Evolutionary conservation across 345 rosid species (phyloP), one percentile per base, ranked within the genome.

Genomic region (Gossypium bickii): DNA sequence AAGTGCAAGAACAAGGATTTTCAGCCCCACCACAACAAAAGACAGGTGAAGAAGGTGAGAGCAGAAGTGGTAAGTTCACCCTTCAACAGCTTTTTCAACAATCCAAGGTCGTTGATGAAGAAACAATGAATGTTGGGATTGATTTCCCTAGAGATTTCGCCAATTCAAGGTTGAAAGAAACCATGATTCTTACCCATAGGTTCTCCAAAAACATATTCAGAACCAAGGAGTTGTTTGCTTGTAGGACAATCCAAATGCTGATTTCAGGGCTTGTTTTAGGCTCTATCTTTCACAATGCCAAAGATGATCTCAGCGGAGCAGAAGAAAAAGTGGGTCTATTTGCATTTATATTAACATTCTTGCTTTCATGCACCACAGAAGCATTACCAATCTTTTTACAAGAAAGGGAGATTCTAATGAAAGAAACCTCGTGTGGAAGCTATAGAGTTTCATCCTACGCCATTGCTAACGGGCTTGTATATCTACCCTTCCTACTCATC

Each of bases 321-420:
- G 77, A 85, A 27, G 97, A 91, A 81, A 85, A 88, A 65, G 98
- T 95, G n/a, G 99, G 99, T 12, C 81, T 95, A 38, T 95, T 93
- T 69, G 99, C 99, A 0, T 95, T 95, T 77, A 86, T 89, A 79
- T 75, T 95, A 72, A 95, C 98, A 11, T 93, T 93, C 82, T 78
- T 93, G 87, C 82, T 95, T 9, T 89, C 99, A 43, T 84, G 87
- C 83, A 87, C 97, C 67, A 89, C 90, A 61, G 98, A 95, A 84
- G 98, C 96, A 48, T 88, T 95, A 13, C 99, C 99, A 4, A 83
- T 93, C 29, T 95, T 93, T 76, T 77, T 93, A 57, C 97, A 91
- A 86, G 99, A 95, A 69, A 87, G 96, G 80, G 91, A 95, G 84
- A 95, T 95, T 78, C 88, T 95, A 5, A 87, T 91, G 89, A 92